Base-by-base conservation (phyloP, 208 protist species). In the Porcisia hertigi region DNA sequence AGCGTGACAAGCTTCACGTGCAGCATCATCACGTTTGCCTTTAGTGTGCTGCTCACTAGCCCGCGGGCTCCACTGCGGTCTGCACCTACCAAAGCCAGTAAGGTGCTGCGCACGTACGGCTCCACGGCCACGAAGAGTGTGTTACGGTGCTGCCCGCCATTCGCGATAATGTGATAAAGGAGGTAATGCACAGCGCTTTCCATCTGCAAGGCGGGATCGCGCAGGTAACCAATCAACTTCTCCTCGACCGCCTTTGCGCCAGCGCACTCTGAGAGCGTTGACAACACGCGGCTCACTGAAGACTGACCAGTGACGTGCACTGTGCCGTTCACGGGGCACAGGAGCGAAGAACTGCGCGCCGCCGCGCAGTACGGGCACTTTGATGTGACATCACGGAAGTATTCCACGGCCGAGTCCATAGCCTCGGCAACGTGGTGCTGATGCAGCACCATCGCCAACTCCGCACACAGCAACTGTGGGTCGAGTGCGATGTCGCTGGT, bases 391-490 rank as follows among this genome's bases (percentile, higher is more conserved):
- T 97, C 90, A 49, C 83, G 78, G 73, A 96, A 91, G 80, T 97
- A 93, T 52, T 88, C 83, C 34, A 95, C 73, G 39, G 90, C 86
- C 39, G 92, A 92, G 70, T 94, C 89, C 71, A 96, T 88, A 30
- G 94, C 94, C 58, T 92, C 94, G 66, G 81, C 77, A 57, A 97
- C 88, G 80, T 97, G 90, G 69, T 88, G 76, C 71, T 95, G 86
- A 80, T 96, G 92, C 54, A 97, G 80, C 78, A 96, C 94, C 94
- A 97, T 97, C n/a, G 89, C 90, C 59, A 96, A 73, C 73, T 97
- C 92, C n/a, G 92, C 94, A 73, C 94, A 97, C 57, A 97, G 79
- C 77, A 97, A 80, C 86, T 94, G 90, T 20, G 94, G 91, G 78
- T 97, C 88, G 12, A 94, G 80, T 23, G 84, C 77, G 39, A 88